A percentile compares a stretch with the other conserved stretches of the same genome.
phyloP scores from a whole-genome alignment of 192 early-diverging fungal species.

The Coemansia sp. region DNA sequence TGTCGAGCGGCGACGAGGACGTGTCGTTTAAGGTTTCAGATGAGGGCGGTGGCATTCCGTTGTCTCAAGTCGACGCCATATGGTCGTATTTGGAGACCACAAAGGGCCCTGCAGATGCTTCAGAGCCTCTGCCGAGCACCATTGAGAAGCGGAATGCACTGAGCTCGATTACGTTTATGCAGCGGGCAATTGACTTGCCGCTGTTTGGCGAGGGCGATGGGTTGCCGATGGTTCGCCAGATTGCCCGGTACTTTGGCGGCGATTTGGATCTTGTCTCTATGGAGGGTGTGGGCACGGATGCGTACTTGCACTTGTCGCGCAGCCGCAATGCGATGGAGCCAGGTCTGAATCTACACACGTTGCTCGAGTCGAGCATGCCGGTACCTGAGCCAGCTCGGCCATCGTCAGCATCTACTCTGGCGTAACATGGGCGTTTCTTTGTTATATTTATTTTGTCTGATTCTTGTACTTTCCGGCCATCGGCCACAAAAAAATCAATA shows the following conservation, averaged over 20 bases:
- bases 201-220: conserved; percentile 41
- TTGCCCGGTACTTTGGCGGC: conserved; percentile 67
- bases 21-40: conserved; percentile 66
- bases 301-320: conserved; percentile 57
- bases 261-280: conserved; percentile 64
- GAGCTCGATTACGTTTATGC: conserved; percentile 41
- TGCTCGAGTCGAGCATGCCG: conserved; percentile 28
- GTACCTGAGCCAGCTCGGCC: neutral
- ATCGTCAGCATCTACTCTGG: neutral
- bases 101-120: conserved; percentile 7
- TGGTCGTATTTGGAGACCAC: conserved; percentile 58
- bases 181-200: conserved; percentile 31
- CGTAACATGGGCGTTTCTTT: neutral
- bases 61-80: conserved; percentile 57
- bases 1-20: conserved; percentile 63
- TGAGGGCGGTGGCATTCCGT: conserved; percentile 62
- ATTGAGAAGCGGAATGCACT: conserved; percentile 21
- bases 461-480: no score
- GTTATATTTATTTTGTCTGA: no score
- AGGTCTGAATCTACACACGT: conserved; percentile 29
- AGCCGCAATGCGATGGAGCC: conserved; percentile 37
- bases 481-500: no score
- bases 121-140: neutral
- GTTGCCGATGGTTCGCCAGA: conserved; percentile 58
- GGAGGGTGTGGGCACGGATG: conserved; percentile 66